These are phyloP conservation scores for Thelonectria rubi DNA, from an alignment of 2,329 filamentous ascomycete species.

Conservation along the genomic window DNA sequence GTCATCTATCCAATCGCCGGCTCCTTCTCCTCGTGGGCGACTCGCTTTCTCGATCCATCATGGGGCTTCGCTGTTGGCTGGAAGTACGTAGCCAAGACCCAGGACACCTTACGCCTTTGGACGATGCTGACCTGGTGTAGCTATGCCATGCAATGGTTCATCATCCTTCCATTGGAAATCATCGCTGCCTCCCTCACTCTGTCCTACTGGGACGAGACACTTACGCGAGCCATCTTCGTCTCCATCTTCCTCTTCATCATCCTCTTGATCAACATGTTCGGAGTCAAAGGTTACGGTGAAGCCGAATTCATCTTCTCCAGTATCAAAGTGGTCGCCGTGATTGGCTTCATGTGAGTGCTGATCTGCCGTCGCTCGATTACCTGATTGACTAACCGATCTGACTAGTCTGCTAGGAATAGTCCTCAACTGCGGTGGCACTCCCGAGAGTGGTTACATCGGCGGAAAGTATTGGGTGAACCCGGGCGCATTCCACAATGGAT, in stretches of 20 bases:
- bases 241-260: conserved; percentile 82
- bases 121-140: conserved; percentile 50
- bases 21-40: conserved; percentile 92
- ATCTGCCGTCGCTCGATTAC: conserved; percentile 1
- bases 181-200: conserved; percentile 88
- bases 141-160: conserved; percentile 88
- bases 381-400: conserved; percentile 24
- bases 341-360: conserved; percentile 82
- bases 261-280: conserved; percentile 84
- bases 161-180: conserved; percentile 84
- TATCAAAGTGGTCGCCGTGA: conserved; percentile 85
- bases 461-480: conserved; percentile 79
- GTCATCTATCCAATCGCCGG: conserved; percentile 91
- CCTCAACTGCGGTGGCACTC: conserved; percentile 83
- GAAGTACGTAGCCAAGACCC: conserved; percentile 68
- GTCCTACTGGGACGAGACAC: conserved; percentile 75
- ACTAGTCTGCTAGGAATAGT: conserved; percentile 82
- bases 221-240: conserved; percentile 80
- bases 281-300: conserved; percentile 88
- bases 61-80: conserved; percentile 97
- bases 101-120: not conserved
- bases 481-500: conserved; percentile 85
- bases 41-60: conserved; percentile 89
- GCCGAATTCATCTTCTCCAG: conserved; percentile 89
- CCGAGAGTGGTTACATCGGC: conserved; percentile 79